Evolutionary conservation across 2,329 filamentous ascomycete genomes (phyloP), one percentile per base, ranked within the genome.

Genomic region (Aureobasidium sp.): DNA sequence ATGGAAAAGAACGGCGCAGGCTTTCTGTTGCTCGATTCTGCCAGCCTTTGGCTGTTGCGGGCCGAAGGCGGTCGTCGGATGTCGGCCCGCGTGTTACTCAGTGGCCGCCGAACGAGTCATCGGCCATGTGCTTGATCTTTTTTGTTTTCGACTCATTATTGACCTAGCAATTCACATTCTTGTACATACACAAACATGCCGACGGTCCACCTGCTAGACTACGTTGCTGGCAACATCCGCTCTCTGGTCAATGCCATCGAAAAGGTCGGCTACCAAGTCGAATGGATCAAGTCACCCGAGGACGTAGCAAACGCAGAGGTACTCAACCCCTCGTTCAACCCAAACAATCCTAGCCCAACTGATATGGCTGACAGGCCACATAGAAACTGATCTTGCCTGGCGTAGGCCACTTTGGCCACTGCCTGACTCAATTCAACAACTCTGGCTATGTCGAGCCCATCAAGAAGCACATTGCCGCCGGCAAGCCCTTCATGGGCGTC

Each of bases 401-500:
- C 56, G 93, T 98, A 58, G 93, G 93, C 62, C 91, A 98, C 76
- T 98, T 97, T 64, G 93, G 93, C 57, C 90, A 98, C 76, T 98
- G 93, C 70, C 77, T 97, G 59, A 83, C 82, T 24, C 90, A 95
- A 66, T 83, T 98, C 61, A 77, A 84, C 14, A 79, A 83, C 37
- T 88, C 89, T 32, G 88, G 87, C 58, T 98, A 90, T 71, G 75
- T 91, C 52, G 86, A 88, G 56, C 87, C 90, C 8, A 85, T 98
- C 59, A 81, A 78, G 61, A 77, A 83, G 59, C 90, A 97, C 73
- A 90, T 98, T 63, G 77, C 83, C 49, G 79, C 86, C 12, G 90
- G 90, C n/a, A 97, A 97, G 71, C 90, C 91, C 12, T 97, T 98
- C 67, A 94, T 98, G 85, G 90, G 87, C 45, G 95, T 98, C 64